Evolutionary conservation across 495 filamentous ascomycete species (phyloP).

Genomic region (Penicillium roqueforti): DNA sequence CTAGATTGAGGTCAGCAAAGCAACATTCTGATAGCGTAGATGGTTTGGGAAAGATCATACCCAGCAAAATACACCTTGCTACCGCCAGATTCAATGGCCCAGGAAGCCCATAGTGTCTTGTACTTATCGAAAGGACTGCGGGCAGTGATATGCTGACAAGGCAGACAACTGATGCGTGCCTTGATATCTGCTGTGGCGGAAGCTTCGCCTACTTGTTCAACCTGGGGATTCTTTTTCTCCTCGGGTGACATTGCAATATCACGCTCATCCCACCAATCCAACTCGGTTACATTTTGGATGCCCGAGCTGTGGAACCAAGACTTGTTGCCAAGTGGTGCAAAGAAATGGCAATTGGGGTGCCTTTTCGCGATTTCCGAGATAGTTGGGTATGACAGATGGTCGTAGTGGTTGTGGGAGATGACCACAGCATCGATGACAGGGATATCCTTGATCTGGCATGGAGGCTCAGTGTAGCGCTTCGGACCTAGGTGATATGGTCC

Average conservation of each 20-base stretch:
- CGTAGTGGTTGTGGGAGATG: constrained; percentile 93
- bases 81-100: constrained; percentile 70
- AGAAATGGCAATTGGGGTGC: constrained; percentile 81
- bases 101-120: constrained; percentile 82
- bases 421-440: constrained; percentile 83
- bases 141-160: constrained; percentile 78
- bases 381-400: constrained; percentile 78
- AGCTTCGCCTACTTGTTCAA: constrained; percentile 28
- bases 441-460: constrained; percentile 75
- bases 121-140: constrained; percentile 63
- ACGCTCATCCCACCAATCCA: constrained; percentile 94
- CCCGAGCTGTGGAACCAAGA: constrained; percentile 72
- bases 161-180: constrained; percentile 76
- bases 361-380: constrained; percentile 64
- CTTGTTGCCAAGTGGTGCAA: constrained; percentile 84
- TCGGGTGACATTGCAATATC: constrained; percentile 60
- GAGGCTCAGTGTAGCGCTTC: constrained; percentile 74
- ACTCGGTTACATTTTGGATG: constrained; percentile 71
- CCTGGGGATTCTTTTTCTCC: constrained; percentile 14
- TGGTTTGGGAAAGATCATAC: constrained; percentile 18
- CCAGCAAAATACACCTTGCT: constrained; percentile 45
- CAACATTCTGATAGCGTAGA: neutral
- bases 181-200: constrained; percentile 48
- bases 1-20: constrained; percentile 19
- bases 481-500: constrained; percentile 70